Evolutionary conservation across 306 rosid species (phyloP), one percentile per base, ranked within the genome.

Genomic region (Acacia crassicarpa): DNA sequence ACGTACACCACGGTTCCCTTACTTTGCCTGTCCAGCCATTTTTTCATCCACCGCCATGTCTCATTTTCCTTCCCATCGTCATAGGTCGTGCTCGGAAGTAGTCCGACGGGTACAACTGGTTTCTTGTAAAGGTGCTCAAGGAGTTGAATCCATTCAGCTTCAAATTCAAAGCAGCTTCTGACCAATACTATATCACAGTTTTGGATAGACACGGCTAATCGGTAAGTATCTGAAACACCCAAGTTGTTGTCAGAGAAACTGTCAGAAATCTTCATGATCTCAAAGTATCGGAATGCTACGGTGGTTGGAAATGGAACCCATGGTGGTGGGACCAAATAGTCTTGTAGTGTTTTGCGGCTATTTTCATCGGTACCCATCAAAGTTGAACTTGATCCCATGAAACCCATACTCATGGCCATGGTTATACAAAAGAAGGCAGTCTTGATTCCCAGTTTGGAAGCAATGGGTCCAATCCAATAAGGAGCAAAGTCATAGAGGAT

Each of bases 91-190:
- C 30, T 20, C 16, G 73, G 73, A 44, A 68, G 73, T 68, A 8
- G 49, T 2, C 73, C 73, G 2, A 68, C 73, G 1, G 73, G 73
- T 3, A 68, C 7, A 38, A 68, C 51, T 5, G 49, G 73, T 68
- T 68, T 68, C 49, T 40, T 3, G 51, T 68, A 40, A 20, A 68
- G 56, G 51, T 72, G 27, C 4, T 51, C 17, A 9, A 68, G 51
- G 16, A 68, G 8, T 43, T 78, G 41, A 84, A 70, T 2, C 83
- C 62, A 15, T 74, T 81, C 0, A 35, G 14, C 4, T 1, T 90
- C 89, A 23, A 87, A 33, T 58, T 74, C 53, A 85, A 25, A 8
- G n/a, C 79, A 9, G 76, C 82, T 49, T 85, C 87, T 5, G 16
- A 78, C 2, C 17, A 27, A 2, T 27, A 61, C 41, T 4, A 76